These are phyloP conservation scores for Pseudohyphozyma bogoriensis DNA, from an alignment of 768 basidiomycete genomes.

Conservation along the genomic window DNA sequence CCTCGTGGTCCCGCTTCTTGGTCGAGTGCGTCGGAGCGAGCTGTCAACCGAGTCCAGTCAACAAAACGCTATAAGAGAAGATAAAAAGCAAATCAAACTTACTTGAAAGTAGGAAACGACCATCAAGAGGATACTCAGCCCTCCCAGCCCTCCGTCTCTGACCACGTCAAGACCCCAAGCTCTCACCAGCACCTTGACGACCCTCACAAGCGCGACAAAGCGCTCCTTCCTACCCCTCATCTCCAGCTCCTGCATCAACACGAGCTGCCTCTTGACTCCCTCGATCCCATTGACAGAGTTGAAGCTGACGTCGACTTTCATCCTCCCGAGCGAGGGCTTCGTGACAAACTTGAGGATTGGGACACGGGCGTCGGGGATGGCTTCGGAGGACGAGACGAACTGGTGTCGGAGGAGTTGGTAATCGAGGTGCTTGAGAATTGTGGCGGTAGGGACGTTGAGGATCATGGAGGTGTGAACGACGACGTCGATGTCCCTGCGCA, in stretches of 20 bases:
- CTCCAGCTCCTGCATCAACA: not conserved
- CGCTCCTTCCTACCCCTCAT: not conserved
- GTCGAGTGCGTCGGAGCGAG: not conserved
- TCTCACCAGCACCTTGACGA: not conserved
- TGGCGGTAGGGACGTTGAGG: not conserved
- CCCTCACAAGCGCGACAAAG: not conserved
- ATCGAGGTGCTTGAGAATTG: not conserved
- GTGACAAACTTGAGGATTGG: not conserved
- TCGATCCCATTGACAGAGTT: not conserved
- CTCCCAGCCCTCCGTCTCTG: not conserved
- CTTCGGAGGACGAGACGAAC: not conserved
- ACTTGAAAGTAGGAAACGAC: not conserved
- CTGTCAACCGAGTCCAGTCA: too few relatives aligned
- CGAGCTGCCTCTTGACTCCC: not conserved
- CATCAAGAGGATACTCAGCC: not conserved
- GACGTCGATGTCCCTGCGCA: not conserved
- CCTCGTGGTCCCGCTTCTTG: not conserved
- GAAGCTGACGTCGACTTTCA: not conserved
- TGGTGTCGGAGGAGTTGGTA: not conserved
- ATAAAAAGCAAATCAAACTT: not conserved
- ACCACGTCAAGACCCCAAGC: not conserved
- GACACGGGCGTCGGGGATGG: not conserved
- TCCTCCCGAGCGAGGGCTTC: not conserved
- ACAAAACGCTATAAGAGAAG: not conserved
- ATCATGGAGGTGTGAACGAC: not conserved